Evolutionary conservation across 345 rosid species (phyloP).

Genomic region (Psidium guajava): DNA sequence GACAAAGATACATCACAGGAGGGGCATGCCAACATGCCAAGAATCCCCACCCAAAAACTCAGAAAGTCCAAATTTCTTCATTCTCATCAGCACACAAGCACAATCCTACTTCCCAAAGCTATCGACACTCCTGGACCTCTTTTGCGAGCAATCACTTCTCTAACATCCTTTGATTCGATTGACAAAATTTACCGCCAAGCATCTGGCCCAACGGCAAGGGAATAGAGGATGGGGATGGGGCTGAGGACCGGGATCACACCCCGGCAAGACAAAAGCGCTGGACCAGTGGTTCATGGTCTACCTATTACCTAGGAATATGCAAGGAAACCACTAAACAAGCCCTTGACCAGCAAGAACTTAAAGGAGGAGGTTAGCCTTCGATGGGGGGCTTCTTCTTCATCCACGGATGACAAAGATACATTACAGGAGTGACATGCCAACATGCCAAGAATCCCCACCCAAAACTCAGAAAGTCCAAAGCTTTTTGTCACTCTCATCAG

Average conservation of each 20-base stretch:
- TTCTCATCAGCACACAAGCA: not conserved
- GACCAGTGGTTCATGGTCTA: not conserved
- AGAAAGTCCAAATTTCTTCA: not conserved
- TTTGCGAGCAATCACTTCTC: conserved; percentile 23
- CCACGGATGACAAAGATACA: not conserved
- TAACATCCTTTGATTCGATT: conserved; percentile 17
- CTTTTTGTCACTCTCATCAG: not conserved
- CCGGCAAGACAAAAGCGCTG: not conserved
- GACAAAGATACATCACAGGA: not conserved
- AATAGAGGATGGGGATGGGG: not conserved
- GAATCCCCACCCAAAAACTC: not conserved
- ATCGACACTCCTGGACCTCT: conserved; percentile 42
- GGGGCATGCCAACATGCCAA: not conserved
- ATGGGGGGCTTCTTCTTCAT: not conserved
- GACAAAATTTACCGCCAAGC: not conserved
- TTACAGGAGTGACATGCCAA: not conserved
- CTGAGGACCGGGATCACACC: not conserved
- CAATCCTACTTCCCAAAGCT: conserved; percentile 22
- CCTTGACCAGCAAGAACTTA: not conserved
- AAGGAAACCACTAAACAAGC: not conserved
- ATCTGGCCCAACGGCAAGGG: not conserved
- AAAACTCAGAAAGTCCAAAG: not conserved
- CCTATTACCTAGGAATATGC: not conserved
- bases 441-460: not conserved
- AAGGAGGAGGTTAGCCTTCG: not conserved